Percentiles rank a stretch among this genome's conserved stretches.
Conservation (phyloP, 2,329 filamentous ascomycete species). For the Verticillium albo-atrum region DNA sequence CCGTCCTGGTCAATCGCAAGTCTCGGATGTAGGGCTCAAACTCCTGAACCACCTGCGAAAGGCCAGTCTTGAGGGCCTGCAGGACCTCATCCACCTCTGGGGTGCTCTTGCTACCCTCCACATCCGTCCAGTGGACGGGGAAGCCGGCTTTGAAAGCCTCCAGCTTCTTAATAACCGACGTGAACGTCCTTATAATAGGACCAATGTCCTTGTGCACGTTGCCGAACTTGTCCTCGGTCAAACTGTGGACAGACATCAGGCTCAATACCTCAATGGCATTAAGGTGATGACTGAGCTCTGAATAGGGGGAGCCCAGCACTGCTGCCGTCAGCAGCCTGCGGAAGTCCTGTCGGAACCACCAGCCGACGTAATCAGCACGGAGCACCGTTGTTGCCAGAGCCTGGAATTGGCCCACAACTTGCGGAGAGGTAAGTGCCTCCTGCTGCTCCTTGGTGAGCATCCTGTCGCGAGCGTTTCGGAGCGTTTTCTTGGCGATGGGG, state of each 20-base stretch:
- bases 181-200: slow-evolving; percentile 68
- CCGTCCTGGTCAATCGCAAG: slow-evolving; percentile 63
- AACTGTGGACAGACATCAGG: slow-evolving; percentile 65
- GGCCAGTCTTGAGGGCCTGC: slow-evolving; percentile 56
- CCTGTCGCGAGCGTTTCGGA: slow-evolving; percentile 41
- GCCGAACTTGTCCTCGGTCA: slow-evolving; percentile 78
- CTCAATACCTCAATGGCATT: slow-evolving; percentile 69
- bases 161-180: slow-evolving; percentile 61
- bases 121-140: slow-evolving; percentile 75
- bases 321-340: slow-evolving; percentile 59
- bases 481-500: slow-evolving; percentile 46
- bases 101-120: slow-evolving; percentile 48
- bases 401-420: slow-evolving; percentile 43
- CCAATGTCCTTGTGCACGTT: slow-evolving; percentile 82
- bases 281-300: slow-evolving; percentile 62
- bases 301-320: slow-evolving; percentile 70
- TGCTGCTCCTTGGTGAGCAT: slow-evolving; percentile 50
- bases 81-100: slow-evolving; percentile 70
- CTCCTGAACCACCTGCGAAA: slow-evolving; percentile 60
- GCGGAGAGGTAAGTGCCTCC: slow-evolving; percentile 45
- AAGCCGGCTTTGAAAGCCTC: slow-evolving; percentile 60
- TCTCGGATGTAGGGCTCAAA: slow-evolving; percentile 74
- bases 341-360: slow-evolving; percentile 67
- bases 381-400: slow-evolving; percentile 41
- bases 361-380: slow-evolving; percentile 51